phyloP scores from a whole-genome alignment of 1,284 basidiomycete genomes.

The Trichosporon sp. region DNA sequence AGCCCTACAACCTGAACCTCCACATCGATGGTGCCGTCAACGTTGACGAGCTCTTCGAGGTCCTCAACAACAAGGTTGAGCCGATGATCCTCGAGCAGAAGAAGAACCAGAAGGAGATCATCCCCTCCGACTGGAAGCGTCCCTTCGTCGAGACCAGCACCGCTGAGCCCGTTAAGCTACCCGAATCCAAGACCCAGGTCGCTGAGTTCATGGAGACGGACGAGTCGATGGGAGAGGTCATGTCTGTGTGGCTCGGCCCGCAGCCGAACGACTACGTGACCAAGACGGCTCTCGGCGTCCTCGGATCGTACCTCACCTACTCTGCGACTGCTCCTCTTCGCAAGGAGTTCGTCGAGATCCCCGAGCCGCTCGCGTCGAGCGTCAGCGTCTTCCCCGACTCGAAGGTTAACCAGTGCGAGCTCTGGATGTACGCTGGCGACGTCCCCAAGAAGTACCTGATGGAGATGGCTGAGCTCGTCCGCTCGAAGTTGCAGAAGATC shows the following conservation, averaged over 20 bases:
- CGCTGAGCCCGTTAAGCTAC: slow-evolving; percentile 65
- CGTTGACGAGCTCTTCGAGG: slow-evolving; percentile 62
- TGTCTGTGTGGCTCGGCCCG: slow-evolving; percentile 79
- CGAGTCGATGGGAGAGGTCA: slow-evolving; percentile 88
- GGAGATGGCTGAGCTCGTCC: slow-evolving; percentile 70
- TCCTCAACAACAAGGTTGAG: slow-evolving; percentile 79
- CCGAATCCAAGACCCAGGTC: slow-evolving; percentile 62
- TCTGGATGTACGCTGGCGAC: slow-evolving; percentile 78
- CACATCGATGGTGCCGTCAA: slow-evolving; percentile 61
- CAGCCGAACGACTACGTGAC: slow-evolving; percentile 72
- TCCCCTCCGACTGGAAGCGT: slow-evolving; percentile 79
- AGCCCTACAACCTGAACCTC: slow-evolving; percentile 81
- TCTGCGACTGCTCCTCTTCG: slow-evolving; percentile 86
- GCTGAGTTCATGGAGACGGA: slow-evolving; percentile 98
- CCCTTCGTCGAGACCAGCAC: slow-evolving; percentile 91
- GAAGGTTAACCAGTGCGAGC: slow-evolving; percentile 72
- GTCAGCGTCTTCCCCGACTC: slow-evolving; percentile 81
- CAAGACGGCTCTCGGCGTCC: slow-evolving; percentile 79
- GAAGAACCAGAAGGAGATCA: slow-evolving; percentile 16
- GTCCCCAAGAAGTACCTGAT: slow-evolving; percentile 80
- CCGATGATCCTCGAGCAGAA: slow-evolving; percentile 65
- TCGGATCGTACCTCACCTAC: slow-evolving; percentile 87
- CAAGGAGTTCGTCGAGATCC: slow-evolving; percentile 90
- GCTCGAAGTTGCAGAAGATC: slow-evolving; percentile 71
- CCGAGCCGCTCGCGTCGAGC: slow-evolving; percentile 83